These are phyloP conservation scores for Coleophoma eucalyptorum DNA, from an alignment of 2,329 filamentous ascomycete species.

Conservation along the genomic window DNA sequence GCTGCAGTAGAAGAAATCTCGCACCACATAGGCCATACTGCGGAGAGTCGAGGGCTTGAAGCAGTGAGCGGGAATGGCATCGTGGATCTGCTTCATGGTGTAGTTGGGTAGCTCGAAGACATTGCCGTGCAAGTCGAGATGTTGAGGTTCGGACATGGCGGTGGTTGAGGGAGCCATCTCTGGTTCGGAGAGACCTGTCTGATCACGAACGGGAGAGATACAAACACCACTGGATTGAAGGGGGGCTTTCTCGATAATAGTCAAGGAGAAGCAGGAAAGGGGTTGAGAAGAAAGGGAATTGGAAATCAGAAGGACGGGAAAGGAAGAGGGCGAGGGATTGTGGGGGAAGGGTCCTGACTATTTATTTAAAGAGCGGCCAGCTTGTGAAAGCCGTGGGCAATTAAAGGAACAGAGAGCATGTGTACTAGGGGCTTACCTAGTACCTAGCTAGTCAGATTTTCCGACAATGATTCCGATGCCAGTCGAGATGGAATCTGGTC, in stretches of 20 bases:
- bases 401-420: too few species aligned
- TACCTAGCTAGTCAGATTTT: too few species aligned
- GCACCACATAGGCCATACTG: constrained; percentile 54
- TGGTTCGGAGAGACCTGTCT: neutral
- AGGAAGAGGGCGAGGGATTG: neutral
- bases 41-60: constrained; percentile 53
- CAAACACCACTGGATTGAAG: too few species aligned
- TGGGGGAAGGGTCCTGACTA: neutral
- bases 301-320: neutral
- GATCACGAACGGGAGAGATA: too few species aligned
- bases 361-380: neutral
- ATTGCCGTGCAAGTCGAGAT: constrained; percentile 28
- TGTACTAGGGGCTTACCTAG: too few species aligned
- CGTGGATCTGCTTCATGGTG: constrained; percentile 31
- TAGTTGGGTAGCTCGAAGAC: constrained; percentile 27
- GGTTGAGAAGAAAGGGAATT: neutral
- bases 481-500: too few species aligned
- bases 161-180: constrained; percentile 21
- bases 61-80: constrained; percentile 58
- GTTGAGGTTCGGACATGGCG: constrained; percentile 45
- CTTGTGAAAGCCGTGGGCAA: too few species aligned
- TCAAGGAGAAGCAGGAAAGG: too few species aligned
- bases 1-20: constrained; percentile 49
- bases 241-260: too few species aligned
- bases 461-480: too few species aligned